Percentiles rank a stretch among this genome's conserved stretches.
These are phyloP conservation scores for Spironucleus salmonicida DNA, from an alignment of 208 protist species.

Conservation along the genomic window DNA sequence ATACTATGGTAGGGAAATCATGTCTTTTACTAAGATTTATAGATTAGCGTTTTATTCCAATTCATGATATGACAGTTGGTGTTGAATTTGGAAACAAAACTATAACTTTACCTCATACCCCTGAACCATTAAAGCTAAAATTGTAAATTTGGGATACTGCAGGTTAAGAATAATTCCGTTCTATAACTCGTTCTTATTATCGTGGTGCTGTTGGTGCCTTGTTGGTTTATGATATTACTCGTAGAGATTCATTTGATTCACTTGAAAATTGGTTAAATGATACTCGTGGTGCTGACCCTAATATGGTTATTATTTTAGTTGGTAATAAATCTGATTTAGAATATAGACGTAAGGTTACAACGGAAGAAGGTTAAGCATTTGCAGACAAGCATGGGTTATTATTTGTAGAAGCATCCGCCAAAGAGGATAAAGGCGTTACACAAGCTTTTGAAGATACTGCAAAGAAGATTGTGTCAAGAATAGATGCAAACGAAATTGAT, in stretches of 20 bases:
- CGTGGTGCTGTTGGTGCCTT: conserved; percentile 33
- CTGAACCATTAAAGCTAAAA: conserved; percentile 25
- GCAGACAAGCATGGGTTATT: conserved; percentile 73
- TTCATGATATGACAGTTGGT: conserved; percentile 44
- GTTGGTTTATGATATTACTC: conserved; percentile 41
- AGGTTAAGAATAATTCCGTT: conserved; percentile 40
- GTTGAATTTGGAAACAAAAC: conserved; percentile 43
- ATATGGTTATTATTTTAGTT: conserved; percentile 93
- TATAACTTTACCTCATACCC: neutral
- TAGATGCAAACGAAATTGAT: conserved; percentile 19
- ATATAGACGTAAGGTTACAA: conserved; percentile 57
- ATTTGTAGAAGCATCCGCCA: conserved; percentile 94
- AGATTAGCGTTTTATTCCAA: conserved; percentile 28
- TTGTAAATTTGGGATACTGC: conserved; percentile 45
- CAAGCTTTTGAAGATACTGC: conserved; percentile 45
- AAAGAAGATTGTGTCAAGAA: conserved; percentile 5
- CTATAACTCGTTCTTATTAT: conserved; percentile 41
- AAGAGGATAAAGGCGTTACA: conserved; percentile 80
- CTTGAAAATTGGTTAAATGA: conserved; percentile 39
- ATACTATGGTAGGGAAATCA: conserved; percentile 40
- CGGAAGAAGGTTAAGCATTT: conserved; percentile 81
- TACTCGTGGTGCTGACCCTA: conserved; percentile 49
- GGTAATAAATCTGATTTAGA: conserved; percentile 96
- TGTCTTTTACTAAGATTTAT: conserved; percentile 39
- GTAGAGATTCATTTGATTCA: conserved; percentile 38